Evolutionary conservation across 2,329 filamentous ascomycete species (phyloP).

Genomic region (Fusarium sp.): DNA sequence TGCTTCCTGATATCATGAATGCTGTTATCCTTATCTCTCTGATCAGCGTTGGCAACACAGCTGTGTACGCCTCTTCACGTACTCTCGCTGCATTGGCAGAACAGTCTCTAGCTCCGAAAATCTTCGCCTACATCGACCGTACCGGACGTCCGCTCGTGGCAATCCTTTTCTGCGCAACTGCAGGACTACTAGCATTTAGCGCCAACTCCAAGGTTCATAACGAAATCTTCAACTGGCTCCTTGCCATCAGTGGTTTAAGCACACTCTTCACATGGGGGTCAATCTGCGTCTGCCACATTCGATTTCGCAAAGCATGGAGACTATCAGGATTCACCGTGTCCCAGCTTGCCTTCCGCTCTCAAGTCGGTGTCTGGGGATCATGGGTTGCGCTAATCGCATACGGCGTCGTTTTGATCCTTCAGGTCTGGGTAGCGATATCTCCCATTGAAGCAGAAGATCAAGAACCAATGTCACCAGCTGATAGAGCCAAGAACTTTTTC

Average conservation of each 20-base stretch:
- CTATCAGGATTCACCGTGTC: conserved; percentile 73
- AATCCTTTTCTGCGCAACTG: conserved; percentile 72
- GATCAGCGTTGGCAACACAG: conserved; percentile 89
- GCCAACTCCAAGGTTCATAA: conserved; percentile 71
- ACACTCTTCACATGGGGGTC: conserved; percentile 83
- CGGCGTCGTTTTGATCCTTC: conserved; percentile 78
- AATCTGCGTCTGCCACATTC: conserved; percentile 88
- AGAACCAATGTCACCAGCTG: conserved; percentile 42
- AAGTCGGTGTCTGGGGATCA: conserved; percentile 83
- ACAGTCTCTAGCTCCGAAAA: conserved; percentile 83
- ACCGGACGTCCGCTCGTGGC: conserved; percentile 82
- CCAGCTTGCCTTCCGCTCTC: conserved; percentile 83
- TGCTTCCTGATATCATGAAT: conserved; percentile 90
- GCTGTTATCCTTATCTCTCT: conserved; percentile 94
- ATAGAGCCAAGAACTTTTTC: conserved; percentile 75
- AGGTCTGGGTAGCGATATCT: conserved; percentile 88
- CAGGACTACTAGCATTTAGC: conserved; percentile 83
- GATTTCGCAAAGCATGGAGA: conserved; percentile 84
- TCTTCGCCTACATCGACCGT: conserved; percentile 84
- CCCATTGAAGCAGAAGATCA: conserved; percentile 63
- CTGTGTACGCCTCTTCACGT: conserved; percentile 89
- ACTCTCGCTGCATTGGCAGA: conserved; percentile 34
- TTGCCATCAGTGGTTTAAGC: conserved; percentile 78
- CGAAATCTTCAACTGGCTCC: conserved; percentile 82
- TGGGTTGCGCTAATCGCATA: conserved; percentile 86